phyloP scores from a whole-genome alignment of 2,329 filamentous ascomycete species.

The Penicillium sp. region DNA sequence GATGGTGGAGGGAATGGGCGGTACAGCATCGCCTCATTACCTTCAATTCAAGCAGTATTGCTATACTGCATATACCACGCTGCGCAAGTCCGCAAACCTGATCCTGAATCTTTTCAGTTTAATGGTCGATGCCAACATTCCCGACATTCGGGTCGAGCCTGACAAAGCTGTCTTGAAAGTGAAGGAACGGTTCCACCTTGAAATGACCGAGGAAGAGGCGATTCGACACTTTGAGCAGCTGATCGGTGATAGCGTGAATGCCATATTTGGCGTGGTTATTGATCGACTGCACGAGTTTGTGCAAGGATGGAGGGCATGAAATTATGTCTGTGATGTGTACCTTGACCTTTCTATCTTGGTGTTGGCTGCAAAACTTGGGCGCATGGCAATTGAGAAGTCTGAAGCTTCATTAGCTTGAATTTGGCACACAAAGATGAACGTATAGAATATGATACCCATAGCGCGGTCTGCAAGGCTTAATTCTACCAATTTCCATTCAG shows the following conservation, averaged over 20 bases:
- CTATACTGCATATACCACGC: slow-evolving; percentile 88
- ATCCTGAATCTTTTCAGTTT: slow-evolving; percentile 94
- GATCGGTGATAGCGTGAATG: slow-evolving; percentile 87
- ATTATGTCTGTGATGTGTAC: background rate
- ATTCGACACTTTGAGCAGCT: slow-evolving; percentile 83
- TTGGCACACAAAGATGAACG: slow-evolving; percentile 10
- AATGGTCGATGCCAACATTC: slow-evolving; percentile 97
- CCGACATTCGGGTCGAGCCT: slow-evolving; percentile 87
- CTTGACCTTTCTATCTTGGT: background rate
- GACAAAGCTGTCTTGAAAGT: slow-evolving; percentile 96
- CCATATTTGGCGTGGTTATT: slow-evolving; percentile 89
- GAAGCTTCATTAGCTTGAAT: background rate
- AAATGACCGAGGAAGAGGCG: slow-evolving; percentile 89
- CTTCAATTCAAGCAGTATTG: slow-evolving; percentile 91
- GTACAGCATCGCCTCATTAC: slow-evolving; percentile 77
- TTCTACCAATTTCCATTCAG: background rate
- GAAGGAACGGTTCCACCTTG: slow-evolving; percentile 88
- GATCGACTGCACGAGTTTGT: slow-evolving; percentile 92
- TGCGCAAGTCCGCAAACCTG: slow-evolving; percentile 85
- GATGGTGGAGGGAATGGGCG: slow-evolving; percentile 99
- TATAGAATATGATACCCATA: slow-evolving; percentile 16
- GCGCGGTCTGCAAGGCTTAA: background rate
- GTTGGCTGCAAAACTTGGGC: background rate
- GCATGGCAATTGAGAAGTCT: background rate
- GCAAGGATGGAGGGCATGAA: slow-evolving; percentile 78